Conservation (phyloP, 1,284 basidiomycete species). For the Flammula alnicola region DNA sequence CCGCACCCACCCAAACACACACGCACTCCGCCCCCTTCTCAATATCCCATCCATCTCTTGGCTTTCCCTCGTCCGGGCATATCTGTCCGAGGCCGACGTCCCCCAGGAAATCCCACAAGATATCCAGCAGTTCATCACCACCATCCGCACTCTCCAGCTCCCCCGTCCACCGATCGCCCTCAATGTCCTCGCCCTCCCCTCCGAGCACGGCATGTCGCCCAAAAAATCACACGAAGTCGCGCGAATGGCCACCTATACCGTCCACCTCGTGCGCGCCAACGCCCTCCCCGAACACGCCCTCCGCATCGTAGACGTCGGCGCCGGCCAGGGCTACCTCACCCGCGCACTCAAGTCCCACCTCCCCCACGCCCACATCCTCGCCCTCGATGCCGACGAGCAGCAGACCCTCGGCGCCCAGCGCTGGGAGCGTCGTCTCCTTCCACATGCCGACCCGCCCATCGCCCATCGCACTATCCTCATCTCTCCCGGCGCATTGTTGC, state of each 20-base stretch:
- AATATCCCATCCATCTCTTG: slow-evolving; percentile 23
- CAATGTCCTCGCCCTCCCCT: slow-evolving; percentile 15
- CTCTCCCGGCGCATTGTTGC: slow-evolving; percentile 44
- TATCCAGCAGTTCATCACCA: slow-evolving; percentile 17
- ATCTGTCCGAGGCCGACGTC: not conserved
- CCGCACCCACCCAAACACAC: slow-evolving; percentile 15
- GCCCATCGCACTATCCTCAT: slow-evolving; percentile 57
- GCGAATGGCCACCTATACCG: slow-evolving; percentile 40
- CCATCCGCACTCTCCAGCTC: slow-evolving; percentile 26
- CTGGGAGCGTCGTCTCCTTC: slow-evolving; percentile 29
- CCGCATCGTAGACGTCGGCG: slow-evolving; percentile 45
- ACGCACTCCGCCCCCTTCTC: not conserved
- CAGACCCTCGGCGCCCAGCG: slow-evolving; percentile 38
- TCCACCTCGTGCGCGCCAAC: slow-evolving; percentile 29
- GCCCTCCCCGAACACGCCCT: slow-evolving; percentile 19
- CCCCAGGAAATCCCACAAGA: not conserved
- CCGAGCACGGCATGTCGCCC: slow-evolving; percentile 37
- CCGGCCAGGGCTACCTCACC: slow-evolving; percentile 41
- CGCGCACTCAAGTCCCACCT: slow-evolving; percentile 39
- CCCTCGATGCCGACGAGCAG: slow-evolving; percentile 39
- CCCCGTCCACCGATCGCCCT: slow-evolving; percentile 29
- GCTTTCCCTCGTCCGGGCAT: slow-evolving; percentile 23
- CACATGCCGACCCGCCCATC: slow-evolving; percentile 36
- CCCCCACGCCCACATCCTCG: slow-evolving; percentile 34
- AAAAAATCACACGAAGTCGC: slow-evolving; percentile 43